These are phyloP conservation scores for Linnemannia exigua DNA, from an alignment of 192 early-diverging fungal species.

Conservation along the genomic window DNA sequence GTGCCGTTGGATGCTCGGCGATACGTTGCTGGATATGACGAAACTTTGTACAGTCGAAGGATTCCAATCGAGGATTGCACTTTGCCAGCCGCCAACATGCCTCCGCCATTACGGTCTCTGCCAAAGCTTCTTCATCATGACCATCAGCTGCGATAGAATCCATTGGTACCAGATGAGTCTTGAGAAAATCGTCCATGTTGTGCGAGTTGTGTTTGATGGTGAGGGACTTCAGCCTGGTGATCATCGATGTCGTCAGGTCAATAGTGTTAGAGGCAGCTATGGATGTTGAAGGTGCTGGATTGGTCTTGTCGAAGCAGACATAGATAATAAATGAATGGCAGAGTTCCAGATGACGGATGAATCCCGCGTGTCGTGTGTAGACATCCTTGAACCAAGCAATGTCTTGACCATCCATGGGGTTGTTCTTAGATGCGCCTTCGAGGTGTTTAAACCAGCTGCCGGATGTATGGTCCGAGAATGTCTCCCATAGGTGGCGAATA, in stretches of 20 bases:
- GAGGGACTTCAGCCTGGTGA: neutral
- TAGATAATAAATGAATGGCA: neutral
- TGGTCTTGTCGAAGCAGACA: neutral
- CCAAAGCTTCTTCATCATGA: neutral
- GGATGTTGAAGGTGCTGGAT: neutral
- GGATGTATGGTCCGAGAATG: neutral
- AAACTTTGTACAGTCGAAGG: neutral
- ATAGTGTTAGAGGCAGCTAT: neutral
- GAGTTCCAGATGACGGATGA: neutral
- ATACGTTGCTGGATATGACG: neutral
- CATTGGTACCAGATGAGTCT: neutral
- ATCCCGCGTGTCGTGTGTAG: neutral
- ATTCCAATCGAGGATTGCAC: neutral
- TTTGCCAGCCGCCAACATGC: neutral
- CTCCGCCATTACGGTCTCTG: neutral
- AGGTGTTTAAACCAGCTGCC: neutral
- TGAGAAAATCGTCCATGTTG: neutral
- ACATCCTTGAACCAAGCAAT: neutral
- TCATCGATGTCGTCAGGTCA: neutral
- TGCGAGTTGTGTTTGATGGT: neutral
- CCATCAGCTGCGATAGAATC: neutral
- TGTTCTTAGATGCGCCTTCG: neutral
- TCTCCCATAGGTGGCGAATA: conserved; percentile 4
- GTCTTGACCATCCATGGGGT: neutral
- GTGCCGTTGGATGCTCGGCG: neutral